Evolutionary conservation across 768 basidiomycete genomes (phyloP), one percentile per base, ranked within the genome.

Genomic region (Lentinula guzmanii): DNA sequence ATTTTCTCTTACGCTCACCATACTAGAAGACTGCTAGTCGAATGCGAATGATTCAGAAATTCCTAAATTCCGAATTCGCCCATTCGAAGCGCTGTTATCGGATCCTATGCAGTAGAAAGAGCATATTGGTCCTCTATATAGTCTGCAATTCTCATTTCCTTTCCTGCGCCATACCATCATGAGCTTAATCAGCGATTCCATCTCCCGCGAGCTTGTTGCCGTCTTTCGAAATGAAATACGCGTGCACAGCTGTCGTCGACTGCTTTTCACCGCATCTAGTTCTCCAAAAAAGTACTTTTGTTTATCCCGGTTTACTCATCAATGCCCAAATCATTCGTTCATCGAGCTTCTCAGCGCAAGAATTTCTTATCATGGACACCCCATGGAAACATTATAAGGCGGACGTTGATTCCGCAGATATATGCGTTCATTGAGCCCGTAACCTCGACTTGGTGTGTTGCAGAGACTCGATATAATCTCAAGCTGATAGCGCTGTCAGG

Each of bases 361-460:
- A 52, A 52, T 39, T 39, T 13, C 37, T 4, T 28, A 13, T 39
- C 37, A n/a, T 7, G 21, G 18, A 13, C 18, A 34, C 13, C 28
- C n/a, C 39, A 3, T 43, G 37, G 16, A 57, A 43, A 21, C 56
- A 42, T 57, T 41, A 41, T 18, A 57, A 2, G 41, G 56, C 52
- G 13, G 52, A 54, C 9, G 33, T 35, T 18, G 34, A 24, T 18
- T 34, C 42, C 28, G 56, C 68, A 15, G 21, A 52, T 18, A 63
- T 66, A 62, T 53, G 62, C 68, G 4, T 70, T 71, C 61, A 68
- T 70, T 54, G 69, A 71, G 41, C 55, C 46, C 16, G n/a, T 62
- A 37, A 70, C 70, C n/a, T 65, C 62, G 0, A 67, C 70, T 46
- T 70, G 68, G 67, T 58, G 34, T 18, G 61, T 45, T 18, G 6